A percentile compares a stretch with the other conserved stretches of the same genome.
These are phyloP conservation scores for Cutaneotrichosporon mucoides DNA, from an alignment of 1,284 basidiomycete species.

Conservation along the genomic window DNA sequence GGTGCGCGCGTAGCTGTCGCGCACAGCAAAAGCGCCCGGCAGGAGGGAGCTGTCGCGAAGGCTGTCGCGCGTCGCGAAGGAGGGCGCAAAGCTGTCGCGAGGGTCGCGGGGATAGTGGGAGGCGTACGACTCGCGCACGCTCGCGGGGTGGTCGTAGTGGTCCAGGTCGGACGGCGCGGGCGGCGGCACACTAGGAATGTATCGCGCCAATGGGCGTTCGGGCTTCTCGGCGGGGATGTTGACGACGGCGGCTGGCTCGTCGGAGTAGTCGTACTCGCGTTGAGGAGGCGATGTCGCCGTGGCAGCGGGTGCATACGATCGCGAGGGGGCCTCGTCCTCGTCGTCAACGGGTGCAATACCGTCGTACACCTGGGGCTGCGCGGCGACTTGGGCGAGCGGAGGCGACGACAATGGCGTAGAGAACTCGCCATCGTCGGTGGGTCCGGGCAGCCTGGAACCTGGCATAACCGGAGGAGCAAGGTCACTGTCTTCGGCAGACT, in stretches of 20 bases:
- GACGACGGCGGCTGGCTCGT: slow-evolving; percentile 4
- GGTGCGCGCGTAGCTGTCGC: background rate
- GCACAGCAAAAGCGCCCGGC: background rate
- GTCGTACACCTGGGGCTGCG: background rate
- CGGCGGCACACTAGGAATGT: slow-evolving; percentile 4
- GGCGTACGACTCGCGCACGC: slow-evolving; percentile 6
- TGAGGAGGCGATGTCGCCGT: background rate
- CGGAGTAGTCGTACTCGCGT: background rate
- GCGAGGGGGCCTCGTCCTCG: background rate
- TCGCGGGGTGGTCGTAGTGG: slow-evolving; percentile 1
- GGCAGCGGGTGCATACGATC: background rate
- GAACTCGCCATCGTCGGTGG: background rate
- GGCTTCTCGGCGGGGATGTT: slow-evolving; percentile 5
- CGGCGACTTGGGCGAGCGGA: background rate
- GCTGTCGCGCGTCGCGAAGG: slow-evolving; percentile 1
- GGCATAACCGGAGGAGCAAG: background rate
- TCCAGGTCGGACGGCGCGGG: slow-evolving; percentile 2
- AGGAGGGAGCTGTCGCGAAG: background rate
- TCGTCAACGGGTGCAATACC: background rate
- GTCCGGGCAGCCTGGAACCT: background rate
- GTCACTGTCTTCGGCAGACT: slow-evolving; percentile 3
- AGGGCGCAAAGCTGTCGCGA: background rate
- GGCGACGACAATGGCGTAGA: background rate
- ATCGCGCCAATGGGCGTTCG: background rate
- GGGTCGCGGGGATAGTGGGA: slow-evolving; percentile 1